Conservation (phyloP, 768 basidiomycete species). For the Scleroderma citrinum region DNA sequence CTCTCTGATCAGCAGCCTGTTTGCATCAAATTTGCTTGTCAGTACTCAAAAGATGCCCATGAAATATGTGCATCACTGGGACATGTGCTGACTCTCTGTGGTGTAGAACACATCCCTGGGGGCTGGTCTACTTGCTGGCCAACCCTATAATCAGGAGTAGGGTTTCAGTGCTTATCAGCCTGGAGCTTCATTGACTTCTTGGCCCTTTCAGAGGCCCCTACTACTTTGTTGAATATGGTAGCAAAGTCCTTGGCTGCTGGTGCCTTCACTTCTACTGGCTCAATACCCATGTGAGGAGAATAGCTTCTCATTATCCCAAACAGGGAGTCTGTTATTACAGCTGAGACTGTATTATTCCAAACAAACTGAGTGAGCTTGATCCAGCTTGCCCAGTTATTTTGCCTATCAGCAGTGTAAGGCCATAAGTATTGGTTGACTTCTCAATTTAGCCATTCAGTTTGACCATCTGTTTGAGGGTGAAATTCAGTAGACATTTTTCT, state of each 20-base stretch:
- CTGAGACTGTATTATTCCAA: background rate
- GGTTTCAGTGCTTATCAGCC: background rate
- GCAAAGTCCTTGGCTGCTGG: background rate
- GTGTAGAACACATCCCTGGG: constrained; percentile 20
- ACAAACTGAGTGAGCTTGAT: background rate
- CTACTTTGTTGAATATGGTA: background rate
- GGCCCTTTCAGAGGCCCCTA: background rate
- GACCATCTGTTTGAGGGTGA: constrained; percentile 32
- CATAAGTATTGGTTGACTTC: constrained; percentile 11
- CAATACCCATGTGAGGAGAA: background rate
- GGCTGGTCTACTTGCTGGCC: constrained; percentile 14
- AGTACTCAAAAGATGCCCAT: too few relatives aligned
- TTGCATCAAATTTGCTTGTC: too few relatives aligned
- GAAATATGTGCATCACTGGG: constrained; percentile 15
- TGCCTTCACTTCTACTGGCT: background rate
- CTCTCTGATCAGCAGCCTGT: too few relatives aligned
- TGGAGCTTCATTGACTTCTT: background rate
- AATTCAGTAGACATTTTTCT: too few relatives aligned
- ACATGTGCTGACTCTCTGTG: constrained; percentile 16
- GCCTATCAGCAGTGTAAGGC: background rate
- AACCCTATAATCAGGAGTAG: background rate
- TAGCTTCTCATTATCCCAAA: background rate
- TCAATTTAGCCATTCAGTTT: constrained; percentile 16
- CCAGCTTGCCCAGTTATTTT: background rate
- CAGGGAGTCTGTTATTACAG: background rate